A percentile compares a stretch with the other conserved stretches of the same genome.
These are phyloP conservation scores for Alternaria angustiovoidea DNA, from an alignment of 2,329 filamentous ascomycete species.

Conservation along the genomic window DNA sequence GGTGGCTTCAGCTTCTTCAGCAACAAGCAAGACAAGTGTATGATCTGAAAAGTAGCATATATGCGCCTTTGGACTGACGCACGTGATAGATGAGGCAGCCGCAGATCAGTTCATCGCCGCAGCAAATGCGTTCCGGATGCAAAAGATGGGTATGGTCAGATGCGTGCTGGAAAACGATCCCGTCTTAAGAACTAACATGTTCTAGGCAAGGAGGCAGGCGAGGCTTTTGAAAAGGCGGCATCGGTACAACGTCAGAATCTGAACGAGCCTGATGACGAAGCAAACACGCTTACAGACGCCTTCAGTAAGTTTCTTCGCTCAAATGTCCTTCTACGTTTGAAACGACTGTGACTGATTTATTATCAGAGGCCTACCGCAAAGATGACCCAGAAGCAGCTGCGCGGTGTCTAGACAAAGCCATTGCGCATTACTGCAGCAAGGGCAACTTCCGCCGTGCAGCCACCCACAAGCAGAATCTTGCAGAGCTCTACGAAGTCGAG, in stretches of 20 bases:
- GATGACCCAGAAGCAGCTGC: constrained; percentile 83
- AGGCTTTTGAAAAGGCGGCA: constrained; percentile 86
- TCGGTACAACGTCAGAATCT: constrained; percentile 79
- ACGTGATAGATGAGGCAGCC: constrained; percentile 71
- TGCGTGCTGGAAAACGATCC: neutral
- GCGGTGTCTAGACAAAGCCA: constrained; percentile 78
- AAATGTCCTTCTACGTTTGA: neutral
- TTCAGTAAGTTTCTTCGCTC: constrained; percentile 64
- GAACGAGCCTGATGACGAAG: constrained; percentile 91
- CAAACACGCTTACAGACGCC: constrained; percentile 86
- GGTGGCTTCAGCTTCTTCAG: constrained; percentile 91
- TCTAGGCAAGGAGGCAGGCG: constrained; percentile 82
- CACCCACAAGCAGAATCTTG: constrained; percentile 87
- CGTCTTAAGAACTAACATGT: constrained; percentile 13
- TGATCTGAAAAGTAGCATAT: neutral
- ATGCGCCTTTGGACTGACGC: constrained; percentile 23
- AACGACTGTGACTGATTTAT: constrained; percentile 15
- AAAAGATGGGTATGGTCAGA: constrained; percentile 73
- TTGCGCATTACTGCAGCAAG: constrained; percentile 85
- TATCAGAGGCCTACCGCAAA: constrained; percentile 79
- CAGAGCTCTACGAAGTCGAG: constrained; percentile 84
- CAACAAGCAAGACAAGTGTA: constrained; percentile 80
- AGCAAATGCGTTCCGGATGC: constrained; percentile 89
- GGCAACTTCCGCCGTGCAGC: constrained; percentile 93
- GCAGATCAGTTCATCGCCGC: constrained; percentile 88